Evolutionary conservation across 352 stramenopile species (phyloP), one percentile per base, ranked within the genome.

Genomic region (Phytophthora boehmeriae): DNA sequence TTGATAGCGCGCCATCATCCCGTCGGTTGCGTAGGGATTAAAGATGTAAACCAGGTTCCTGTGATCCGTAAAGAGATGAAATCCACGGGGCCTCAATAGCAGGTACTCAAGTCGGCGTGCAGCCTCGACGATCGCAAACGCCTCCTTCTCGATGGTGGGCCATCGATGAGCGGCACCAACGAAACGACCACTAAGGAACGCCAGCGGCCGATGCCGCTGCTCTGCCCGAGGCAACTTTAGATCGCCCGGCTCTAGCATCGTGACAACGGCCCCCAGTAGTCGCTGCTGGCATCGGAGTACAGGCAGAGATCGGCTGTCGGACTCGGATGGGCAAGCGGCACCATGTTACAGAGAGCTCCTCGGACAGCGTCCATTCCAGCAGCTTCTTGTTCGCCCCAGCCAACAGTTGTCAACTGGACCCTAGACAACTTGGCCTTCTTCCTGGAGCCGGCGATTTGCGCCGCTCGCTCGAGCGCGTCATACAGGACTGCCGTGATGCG

Each of bases 21-120:
- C 32, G 20, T 58, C 42, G 4, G 58, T 43, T 8, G 45, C 59
- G 41, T 32, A 39, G 17, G 46, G 46, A 14, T 50, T 36, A n/a
- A 72, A 72, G 9, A 75, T 56, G 32, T 74, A 61, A 6, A 74
- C 64, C 0, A 72, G 44, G 22, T 66, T 73, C n/a, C 53, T 41
- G 22, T 71, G 69, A 16, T 75, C 56, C 5, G 45, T 66, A 23
- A 57, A 68, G 1, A 78, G 23, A n/a, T 51, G 32, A 42, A 71
- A 73, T 11, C 51, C 51, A 2, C 56, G 28, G 1, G 50, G 51
- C 11, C 55, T 43, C 2, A 71, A 38, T 0, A 71, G 48, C 20
- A 71, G 9, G 17, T 75, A 52, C 39, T 64, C 30, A 0, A 63
- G n/a, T 17, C 46, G 41, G 4, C 59, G 52, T 0, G 35, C 42